Base-by-base conservation (phyloP, 2,329 filamentous ascomycete species). In the Cryphonectria carpinicola region DNA sequence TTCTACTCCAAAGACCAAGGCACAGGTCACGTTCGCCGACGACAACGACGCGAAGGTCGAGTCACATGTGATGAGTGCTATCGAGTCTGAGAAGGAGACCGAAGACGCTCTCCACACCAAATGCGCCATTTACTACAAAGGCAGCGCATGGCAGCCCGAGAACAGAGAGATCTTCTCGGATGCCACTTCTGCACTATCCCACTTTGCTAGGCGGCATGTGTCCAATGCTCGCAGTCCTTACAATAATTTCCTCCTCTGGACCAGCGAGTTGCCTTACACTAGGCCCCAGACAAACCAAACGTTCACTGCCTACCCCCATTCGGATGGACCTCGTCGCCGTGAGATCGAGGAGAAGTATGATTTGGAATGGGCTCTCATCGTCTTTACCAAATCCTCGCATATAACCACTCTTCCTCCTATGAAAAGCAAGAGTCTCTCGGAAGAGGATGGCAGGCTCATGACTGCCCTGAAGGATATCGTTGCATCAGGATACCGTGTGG, bases 301-400 rank as follows among this genome's bases (percentile, higher is more conserved):
- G 7, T 71, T 72, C 58, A 71, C 69, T 0, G 66, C 69, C 41
- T 72, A 46, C 71, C 66, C 64, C 37, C 64, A 3, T 60, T 68
- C 35, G 17, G 66, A 68, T n/a, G 66, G 66, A 3, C 66, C 66
- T 32, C 46, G 43, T 39, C 66, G 66, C 35, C 19, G 43, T 22
- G 43, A 64, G 58, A 62, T 68, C 4, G 56, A 66, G 43, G 52
- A 62, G 43, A 61, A 67, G 14, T 65, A 64, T 41, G n/a, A 35
- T 35, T 8, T 68, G 22, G 35, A 69, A n/a, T 72, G 71, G 71
- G 71, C 71, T n/a, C 54, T 72, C 28, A 64, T 72, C 41, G 68
- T 32, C 37, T 68, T 72, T 58, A 72, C 63, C 19, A 37, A 67
- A 19, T 63, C 37, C 22, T 39, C 60, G 56, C 32, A 58, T 10